Conservation (phyloP, 1,139 yeast genomes). For the Candida smagusa region DNA sequence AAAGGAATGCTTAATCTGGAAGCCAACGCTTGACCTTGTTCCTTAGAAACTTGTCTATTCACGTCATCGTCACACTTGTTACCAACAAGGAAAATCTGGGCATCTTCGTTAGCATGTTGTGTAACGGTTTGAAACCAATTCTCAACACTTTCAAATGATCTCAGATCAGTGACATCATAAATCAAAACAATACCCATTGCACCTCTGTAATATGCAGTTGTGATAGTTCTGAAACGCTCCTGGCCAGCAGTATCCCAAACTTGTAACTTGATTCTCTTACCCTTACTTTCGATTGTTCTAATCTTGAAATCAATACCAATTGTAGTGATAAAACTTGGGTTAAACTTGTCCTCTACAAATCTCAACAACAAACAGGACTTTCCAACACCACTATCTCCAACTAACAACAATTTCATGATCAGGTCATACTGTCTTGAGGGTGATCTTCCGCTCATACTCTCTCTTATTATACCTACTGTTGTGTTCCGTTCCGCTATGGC, state of each 20-base stretch:
- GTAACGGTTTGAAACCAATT: constrained; percentile 94
- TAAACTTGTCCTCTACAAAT: constrained; percentile 95
- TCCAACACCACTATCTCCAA: constrained; percentile 96
- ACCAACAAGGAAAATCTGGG: constrained; percentile 89
- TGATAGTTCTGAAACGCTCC: constrained; percentile 95
- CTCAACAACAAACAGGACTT: constrained; percentile 91
- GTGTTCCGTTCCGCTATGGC: constrained; percentile 1
- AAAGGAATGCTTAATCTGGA: constrained; percentile 84
- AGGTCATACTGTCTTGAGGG: constrained; percentile 85
- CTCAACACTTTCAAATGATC: constrained; percentile 81
- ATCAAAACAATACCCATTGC: constrained; percentile 97
- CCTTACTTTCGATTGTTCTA: constrained; percentile 91
- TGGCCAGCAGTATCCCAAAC: constrained; percentile 99
- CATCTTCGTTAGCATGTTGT: constrained; percentile 95
- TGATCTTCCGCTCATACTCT: constrained; percentile 48
- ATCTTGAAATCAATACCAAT: constrained; percentile 98
- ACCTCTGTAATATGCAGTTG: constrained; percentile 97
- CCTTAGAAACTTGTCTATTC: constrained; percentile 70
- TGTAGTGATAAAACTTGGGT: constrained; percentile 93
- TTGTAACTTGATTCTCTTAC: constrained; percentile 88
- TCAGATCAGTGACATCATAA: constrained; percentile 93
- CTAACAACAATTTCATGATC: constrained; percentile 88
- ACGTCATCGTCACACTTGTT: constrained; percentile 90
- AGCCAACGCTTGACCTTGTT: constrained; percentile 91
- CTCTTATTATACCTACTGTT: neutral